Base-by-base conservation (phyloP, 2,329 filamentous ascomycete species). In the Akanthomyces muscarius region DNA sequence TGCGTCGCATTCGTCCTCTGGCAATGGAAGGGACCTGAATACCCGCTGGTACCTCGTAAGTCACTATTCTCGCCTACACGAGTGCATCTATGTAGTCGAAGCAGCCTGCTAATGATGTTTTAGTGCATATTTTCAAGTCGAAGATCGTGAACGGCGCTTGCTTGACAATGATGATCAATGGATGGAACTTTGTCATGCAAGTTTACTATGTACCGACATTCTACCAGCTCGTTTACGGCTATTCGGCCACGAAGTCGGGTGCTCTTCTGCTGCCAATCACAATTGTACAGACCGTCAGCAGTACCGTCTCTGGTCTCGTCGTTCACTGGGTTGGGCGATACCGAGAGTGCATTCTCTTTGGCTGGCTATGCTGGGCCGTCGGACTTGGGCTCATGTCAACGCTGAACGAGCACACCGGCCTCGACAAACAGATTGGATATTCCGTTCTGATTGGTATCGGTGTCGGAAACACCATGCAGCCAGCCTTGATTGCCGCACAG, bases 141-240 rank as follows among this genome's bases (percentile, higher is more conserved):
- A 74, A 73, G 18, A 82, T 85, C 36, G 81, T 84, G 36, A 83
- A 82, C 42, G 82, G 83, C 1, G 81, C 82, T 1, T 84, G 80
- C 64, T 66, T 85, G 21, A 84, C 81, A 18, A 84, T 83, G 80
- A 81, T 82, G 42, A 79, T 85, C 68, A 84, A 85, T 57, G 83
- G 83, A 4, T 85, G 83, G 83, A 84, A 84, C 66, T 84, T 84
- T 62, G 74, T 85, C 28, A 78, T 83, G n/a, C 83, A 85, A 65
- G 73, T 83, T 8, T 82, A 82, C 65, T 82, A 78, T 63, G 75
- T 80, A 5, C 77, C 77, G 0, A 73, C 75, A 0, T 81, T 80
- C 65, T 81, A 81, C 65, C 80, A 81, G 59, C 75, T 81, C 13
- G 75, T 73, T 1, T 80, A 78, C 61, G 74, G 72, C 23, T 81